Percentiles rank a stretch among this genome's conserved stretches.
These are phyloP conservation scores for Rhodotorula sp. DNA, from an alignment of 1,284 basidiomycete genomes.

Conservation along the genomic window DNA sequence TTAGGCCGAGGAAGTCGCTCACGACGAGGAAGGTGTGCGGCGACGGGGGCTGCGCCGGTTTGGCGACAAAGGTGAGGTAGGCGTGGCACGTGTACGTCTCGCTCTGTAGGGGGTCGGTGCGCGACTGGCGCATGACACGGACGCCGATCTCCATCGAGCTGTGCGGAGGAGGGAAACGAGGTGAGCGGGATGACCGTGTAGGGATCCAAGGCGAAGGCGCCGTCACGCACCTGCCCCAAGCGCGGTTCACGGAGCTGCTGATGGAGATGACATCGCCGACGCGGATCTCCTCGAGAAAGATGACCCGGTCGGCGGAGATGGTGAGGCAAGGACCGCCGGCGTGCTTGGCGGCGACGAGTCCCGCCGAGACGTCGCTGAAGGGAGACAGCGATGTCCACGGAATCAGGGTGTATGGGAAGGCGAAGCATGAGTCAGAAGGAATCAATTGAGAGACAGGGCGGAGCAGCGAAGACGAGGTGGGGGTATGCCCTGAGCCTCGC, in stretches of 20 bases:
- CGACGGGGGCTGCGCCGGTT: slow-evolving; percentile 27
- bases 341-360: slow-evolving; percentile 51
- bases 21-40: slow-evolving; percentile 12
- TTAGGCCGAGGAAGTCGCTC: slow-evolving; percentile 37
- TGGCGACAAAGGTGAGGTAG: slow-evolving; percentile 53
- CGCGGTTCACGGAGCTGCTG: slow-evolving; percentile 51
- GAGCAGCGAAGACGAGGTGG: too few relatives aligned
- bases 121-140: slow-evolving; percentile 49
- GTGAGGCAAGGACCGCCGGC: slow-evolving; percentile 51
- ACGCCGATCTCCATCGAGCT: slow-evolving; percentile 52
- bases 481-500: too few relatives aligned
- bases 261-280: slow-evolving; percentile 50
- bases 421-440: background rate
- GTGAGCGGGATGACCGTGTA: background rate
- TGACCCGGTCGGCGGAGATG: slow-evolving; percentile 49
- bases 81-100: slow-evolving; percentile 42
- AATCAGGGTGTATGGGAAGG: too few relatives aligned
- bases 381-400: too few relatives aligned
- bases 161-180: too few relatives aligned
- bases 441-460: background rate
- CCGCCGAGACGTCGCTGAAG: slow-evolving; percentile 53
- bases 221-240: slow-evolving; percentile 47
- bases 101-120: slow-evolving; percentile 24
- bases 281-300: slow-evolving; percentile 47
- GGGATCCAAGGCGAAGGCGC: background rate